Conservation (phyloP, 2,329 filamentous ascomycete species). For the Epicoccum nigrum region DNA sequence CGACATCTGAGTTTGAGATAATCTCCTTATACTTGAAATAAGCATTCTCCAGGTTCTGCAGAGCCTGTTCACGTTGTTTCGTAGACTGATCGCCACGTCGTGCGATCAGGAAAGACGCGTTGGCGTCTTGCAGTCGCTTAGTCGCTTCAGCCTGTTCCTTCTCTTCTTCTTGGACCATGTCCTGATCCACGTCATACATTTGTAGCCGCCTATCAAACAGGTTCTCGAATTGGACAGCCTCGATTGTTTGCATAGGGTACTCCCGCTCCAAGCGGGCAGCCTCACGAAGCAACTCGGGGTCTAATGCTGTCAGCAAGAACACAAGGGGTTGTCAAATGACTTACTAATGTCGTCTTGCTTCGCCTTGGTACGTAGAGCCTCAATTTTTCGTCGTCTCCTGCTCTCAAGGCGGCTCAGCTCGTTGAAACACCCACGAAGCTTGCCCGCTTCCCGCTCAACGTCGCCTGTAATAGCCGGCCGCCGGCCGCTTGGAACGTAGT, state of each 20-base stretch:
- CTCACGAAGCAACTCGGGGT: slow-evolving; percentile 80
- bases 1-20: slow-evolving; percentile 86
- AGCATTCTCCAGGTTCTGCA: slow-evolving; percentile 87
- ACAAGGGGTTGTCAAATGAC: slow-evolving; percentile 27
- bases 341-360: slow-evolving; percentile 84
- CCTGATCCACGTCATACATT: slow-evolving; percentile 79
- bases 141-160: slow-evolving; percentile 77
- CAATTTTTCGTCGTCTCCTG: slow-evolving; percentile 77
- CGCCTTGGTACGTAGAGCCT: slow-evolving; percentile 77
- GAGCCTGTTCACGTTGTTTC: slow-evolving; percentile 79
- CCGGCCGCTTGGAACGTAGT: slow-evolving; percentile 86
- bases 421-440: slow-evolving; percentile 79
- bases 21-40: slow-evolving; percentile 98
- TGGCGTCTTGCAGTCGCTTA: slow-evolving; percentile 73
- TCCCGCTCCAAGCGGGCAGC: slow-evolving; percentile 83
- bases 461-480: slow-evolving; percentile 78
- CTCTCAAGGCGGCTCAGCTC: slow-evolving; percentile 85
- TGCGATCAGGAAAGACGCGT: slow-evolving; percentile 77
- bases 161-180: slow-evolving; percentile 72
- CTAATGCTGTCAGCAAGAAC: slow-evolving; percentile 46
- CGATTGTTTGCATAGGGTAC: slow-evolving; percentile 82
- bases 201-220: slow-evolving; percentile 85
- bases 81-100: slow-evolving; percentile 69
- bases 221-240: slow-evolving; percentile 87
- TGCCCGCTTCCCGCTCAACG: slow-evolving; percentile 78